Percentiles rank a stretch among this genome's conserved stretches.
phyloP scores from a whole-genome alignment of 2,329 filamentous ascomycete genomes.

The Microsporum ferrugineum region DNA sequence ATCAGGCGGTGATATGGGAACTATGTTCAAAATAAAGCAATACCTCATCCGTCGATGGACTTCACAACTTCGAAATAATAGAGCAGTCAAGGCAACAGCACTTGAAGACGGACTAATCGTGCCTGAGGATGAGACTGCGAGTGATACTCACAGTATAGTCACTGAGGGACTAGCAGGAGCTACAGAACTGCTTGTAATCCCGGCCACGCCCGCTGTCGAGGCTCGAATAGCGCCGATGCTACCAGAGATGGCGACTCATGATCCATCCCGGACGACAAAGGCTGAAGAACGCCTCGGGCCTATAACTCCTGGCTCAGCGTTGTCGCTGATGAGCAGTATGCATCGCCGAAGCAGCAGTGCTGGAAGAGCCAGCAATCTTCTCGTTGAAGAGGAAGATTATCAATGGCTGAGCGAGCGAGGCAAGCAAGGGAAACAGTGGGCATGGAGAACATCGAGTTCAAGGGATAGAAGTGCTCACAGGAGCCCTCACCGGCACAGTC shows the following conservation, averaged over 20 bases:
- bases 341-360: slow-evolving; percentile 15
- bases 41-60: slow-evolving; percentile 34
- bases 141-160: slow-evolving; percentile 11
- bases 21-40: slow-evolving; percentile 29
- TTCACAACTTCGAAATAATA: slow-evolving; percentile 18
- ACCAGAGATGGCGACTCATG: neutral
- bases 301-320: neutral
- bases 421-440: slow-evolving; percentile 16
- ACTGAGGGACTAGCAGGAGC: slow-evolving; percentile 16
- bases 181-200: slow-evolving; percentile 14
- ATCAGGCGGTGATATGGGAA: slow-evolving; percentile 24
- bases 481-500: neutral
- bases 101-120: slow-evolving; percentile 13
- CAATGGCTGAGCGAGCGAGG: slow-evolving; percentile 18
- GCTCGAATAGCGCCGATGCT: neutral
- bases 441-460: slow-evolving; percentile 10
- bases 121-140: slow-evolving; percentile 9
- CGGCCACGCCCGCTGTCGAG: slow-evolving; percentile 13
- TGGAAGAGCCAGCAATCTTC: slow-evolving; percentile 13
- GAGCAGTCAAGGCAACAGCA: neutral
- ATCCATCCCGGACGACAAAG: neutral
- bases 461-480: neutral
- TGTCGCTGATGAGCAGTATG: slow-evolving; percentile 5
- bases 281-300: slow-evolving; percentile 5
- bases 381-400: slow-evolving; percentile 21